phyloP scores from a whole-genome alignment of 805 yeast species.

The Lipomyces starkeyi region DNA sequence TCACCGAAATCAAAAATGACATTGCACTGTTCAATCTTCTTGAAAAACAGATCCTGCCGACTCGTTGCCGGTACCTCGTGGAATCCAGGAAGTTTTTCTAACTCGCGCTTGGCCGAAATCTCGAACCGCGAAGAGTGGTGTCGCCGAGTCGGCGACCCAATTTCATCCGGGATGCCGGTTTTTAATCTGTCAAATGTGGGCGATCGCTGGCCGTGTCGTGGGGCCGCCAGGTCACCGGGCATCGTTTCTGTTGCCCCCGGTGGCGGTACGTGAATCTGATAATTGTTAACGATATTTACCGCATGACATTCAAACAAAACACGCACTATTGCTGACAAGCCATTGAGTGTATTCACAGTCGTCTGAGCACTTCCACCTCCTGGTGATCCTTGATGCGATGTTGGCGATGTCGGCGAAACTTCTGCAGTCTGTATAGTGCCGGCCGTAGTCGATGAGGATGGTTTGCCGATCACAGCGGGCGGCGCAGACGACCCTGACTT shows the following conservation, averaged over 20 bases:
- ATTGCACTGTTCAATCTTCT: slow-evolving; percentile 93
- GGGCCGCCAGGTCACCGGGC: slow-evolving; percentile 46
- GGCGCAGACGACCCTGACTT: slow-evolving; percentile 24
- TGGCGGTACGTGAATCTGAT: slow-evolving; percentile 39
- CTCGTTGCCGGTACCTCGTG: slow-evolving; percentile 87
- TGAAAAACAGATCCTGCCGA: slow-evolving; percentile 76
- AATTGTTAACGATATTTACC: not conserved
- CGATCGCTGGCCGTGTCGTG: slow-evolving; percentile 42
- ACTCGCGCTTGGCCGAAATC: slow-evolving; percentile 68
- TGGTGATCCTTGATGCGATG: slow-evolving; percentile 17
- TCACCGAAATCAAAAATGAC: slow-evolving; percentile 92
- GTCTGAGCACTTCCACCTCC: slow-evolving; percentile 9
- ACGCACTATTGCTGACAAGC: slow-evolving; percentile 23
- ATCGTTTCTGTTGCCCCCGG: slow-evolving; percentile 48
- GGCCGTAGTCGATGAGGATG: not conserved
- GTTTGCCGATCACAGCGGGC: not conserved
- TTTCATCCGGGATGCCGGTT: slow-evolving; percentile 72
- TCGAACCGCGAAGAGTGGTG: slow-evolving; percentile 93
- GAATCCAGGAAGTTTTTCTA: slow-evolving; percentile 79
- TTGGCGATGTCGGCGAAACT: slow-evolving; percentile 9
- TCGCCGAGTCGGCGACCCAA: slow-evolving; percentile 77
- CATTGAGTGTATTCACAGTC: slow-evolving; percentile 10
- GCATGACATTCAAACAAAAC: not conserved
- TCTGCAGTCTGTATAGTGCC: slow-evolving; percentile 4
- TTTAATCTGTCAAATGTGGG: slow-evolving; percentile 63